A percentile compares a stretch with the other conserved stretches of the same genome.
Evolutionary conservation across 2,329 filamentous ascomycete species (phyloP).

Genomic region (Xylaria polymorpha): DNA sequence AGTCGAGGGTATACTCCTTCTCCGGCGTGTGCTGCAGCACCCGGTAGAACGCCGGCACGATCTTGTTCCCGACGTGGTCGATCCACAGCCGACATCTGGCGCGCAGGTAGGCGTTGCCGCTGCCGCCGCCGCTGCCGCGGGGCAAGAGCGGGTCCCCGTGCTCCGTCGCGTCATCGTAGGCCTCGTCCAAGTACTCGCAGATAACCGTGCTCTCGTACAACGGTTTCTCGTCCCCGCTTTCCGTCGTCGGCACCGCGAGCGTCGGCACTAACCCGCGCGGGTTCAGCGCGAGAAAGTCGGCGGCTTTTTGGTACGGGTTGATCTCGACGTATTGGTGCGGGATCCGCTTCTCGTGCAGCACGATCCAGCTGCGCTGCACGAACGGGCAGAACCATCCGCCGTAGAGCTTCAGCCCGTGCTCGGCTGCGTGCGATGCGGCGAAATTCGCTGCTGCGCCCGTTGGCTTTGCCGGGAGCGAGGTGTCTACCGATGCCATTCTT

Average conservation of each 20-base stretch:
- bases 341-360: slow-evolving; percentile 77
- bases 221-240: slow-evolving; percentile 61
- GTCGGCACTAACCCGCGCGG: slow-evolving; percentile 81
- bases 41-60: slow-evolving; percentile 77
- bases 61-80: slow-evolving; percentile 74
- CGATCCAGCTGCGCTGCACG: slow-evolving; percentile 78
- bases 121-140: neutral
- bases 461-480: slow-evolving; percentile 58
- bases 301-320: slow-evolving; percentile 80
- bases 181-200: slow-evolving; percentile 81
- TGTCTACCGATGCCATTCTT: slow-evolving; percentile 56
- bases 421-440: slow-evolving; percentile 58
- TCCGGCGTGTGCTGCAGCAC: slow-evolving; percentile 66
- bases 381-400: slow-evolving; percentile 80
- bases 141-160: slow-evolving; percentile 67
- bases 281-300: slow-evolving; percentile 76
- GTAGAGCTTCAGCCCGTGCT: slow-evolving; percentile 72
- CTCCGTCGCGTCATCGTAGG: slow-evolving; percentile 60
- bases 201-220: slow-evolving; percentile 80
- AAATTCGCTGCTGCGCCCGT: slow-evolving; percentile 63
- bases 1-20: slow-evolving; percentile 61
- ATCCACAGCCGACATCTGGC: slow-evolving; percentile 78
- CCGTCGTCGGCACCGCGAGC: slow-evolving; percentile 62
- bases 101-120: slow-evolving; percentile 68
- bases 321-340: slow-evolving; percentile 81